Conservation (phyloP, 2,329 filamentous ascomycete species). For the Xylariales sp. region DNA sequence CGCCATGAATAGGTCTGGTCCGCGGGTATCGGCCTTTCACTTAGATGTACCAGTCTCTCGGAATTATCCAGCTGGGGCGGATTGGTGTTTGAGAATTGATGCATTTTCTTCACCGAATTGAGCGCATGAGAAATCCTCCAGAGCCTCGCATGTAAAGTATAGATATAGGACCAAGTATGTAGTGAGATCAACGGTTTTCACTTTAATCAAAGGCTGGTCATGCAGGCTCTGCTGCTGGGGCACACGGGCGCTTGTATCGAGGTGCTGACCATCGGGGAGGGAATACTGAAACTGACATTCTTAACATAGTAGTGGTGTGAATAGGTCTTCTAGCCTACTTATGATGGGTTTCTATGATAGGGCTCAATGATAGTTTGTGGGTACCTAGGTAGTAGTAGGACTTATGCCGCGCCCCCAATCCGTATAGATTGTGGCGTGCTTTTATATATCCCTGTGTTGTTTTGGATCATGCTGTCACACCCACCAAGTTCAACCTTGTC, state of each 20-base stretch:
- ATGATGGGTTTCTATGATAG: neutral
- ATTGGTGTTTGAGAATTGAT: slow-evolving; percentile 1
- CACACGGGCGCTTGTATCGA: slow-evolving; percentile 3
- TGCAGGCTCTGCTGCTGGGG: slow-evolving; percentile 9
- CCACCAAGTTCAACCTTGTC: too few species aligned
- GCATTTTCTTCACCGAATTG: slow-evolving; percentile 15
- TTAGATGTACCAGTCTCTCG: neutral
- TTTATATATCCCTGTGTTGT: neutral
- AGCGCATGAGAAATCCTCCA: neutral
- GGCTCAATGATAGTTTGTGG: neutral
- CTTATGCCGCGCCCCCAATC: too few species aligned
- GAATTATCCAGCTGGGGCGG: neutral
- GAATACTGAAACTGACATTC: neutral
- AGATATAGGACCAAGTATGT: too few species aligned
- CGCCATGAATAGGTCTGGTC: neutral
- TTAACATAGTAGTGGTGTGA: neutral
- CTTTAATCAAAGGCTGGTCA: neutral
- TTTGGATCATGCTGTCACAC: neutral
- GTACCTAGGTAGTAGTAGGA: too few species aligned
- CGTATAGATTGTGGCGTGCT: too few species aligned
- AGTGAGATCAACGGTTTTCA: neutral
- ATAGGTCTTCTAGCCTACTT: neutral
- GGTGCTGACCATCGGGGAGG: neutral
- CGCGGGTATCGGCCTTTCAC: neutral
- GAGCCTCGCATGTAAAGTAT: neutral